Evolutionary conservation across 768 basidiomycete genomes (phyloP).

Genomic region (Chalciporus sphaerocephalus): DNA sequence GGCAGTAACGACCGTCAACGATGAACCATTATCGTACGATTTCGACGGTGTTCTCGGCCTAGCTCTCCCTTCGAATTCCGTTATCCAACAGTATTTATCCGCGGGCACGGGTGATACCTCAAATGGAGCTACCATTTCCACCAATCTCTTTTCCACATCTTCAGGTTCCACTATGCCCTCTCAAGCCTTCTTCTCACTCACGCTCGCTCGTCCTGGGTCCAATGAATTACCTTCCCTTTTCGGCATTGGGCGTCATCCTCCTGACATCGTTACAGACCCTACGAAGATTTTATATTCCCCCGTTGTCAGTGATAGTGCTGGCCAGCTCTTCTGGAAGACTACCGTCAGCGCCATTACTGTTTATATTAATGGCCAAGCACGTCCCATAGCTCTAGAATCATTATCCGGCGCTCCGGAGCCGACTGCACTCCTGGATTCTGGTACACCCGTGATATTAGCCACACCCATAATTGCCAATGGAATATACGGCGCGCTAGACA

Average conservation of each 20-base stretch:
- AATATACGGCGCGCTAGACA: slow-evolving; percentile 71
- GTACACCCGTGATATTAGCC: slow-evolving; percentile 63
- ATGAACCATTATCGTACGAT: slow-evolving; percentile 52
- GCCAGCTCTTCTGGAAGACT: slow-evolving; percentile 61
- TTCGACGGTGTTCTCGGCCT: slow-evolving; percentile 74
- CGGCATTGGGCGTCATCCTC: slow-evolving; percentile 67
- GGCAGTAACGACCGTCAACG: slow-evolving; percentile 49
- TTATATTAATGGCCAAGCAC: slow-evolving; percentile 45
- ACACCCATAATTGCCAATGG: slow-evolving; percentile 60
- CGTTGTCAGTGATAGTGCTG: slow-evolving; percentile 39
- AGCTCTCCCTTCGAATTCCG: slow-evolving; percentile 67
- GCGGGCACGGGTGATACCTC: slow-evolving; percentile 46
- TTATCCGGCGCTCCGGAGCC: slow-evolving; percentile 43
- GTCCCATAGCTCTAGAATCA: slow-evolving; percentile 41
- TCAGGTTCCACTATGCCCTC: slow-evolving; percentile 51
- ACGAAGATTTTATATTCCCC: slow-evolving; percentile 46
- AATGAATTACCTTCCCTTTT: slow-evolving; percentile 52
- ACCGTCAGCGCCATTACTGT: slow-evolving; percentile 55
- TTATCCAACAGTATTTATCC: slow-evolving; percentile 51
- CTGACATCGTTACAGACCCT: slow-evolving; percentile 48
- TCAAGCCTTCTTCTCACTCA: slow-evolving; percentile 61
- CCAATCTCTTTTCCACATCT: slow-evolving; percentile 71
- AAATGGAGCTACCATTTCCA: slow-evolving; percentile 63
- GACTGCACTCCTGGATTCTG: slow-evolving; percentile 69
- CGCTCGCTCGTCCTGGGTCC: slow-evolving; percentile 66